Conservation (phyloP, 1,139 yeast species). For the Lizanozyma gosingica region DNA sequence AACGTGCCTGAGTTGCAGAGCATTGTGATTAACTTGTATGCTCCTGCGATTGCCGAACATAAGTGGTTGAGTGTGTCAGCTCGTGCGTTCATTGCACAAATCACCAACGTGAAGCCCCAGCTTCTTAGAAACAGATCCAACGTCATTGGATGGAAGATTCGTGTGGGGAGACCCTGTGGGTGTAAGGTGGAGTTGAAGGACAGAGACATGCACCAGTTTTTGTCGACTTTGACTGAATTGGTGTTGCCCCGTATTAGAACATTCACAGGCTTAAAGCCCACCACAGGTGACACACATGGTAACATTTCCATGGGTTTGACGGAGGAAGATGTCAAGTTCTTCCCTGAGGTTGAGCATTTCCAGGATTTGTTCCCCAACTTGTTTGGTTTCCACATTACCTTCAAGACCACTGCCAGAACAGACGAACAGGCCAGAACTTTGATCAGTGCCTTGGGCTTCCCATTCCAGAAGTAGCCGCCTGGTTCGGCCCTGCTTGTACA, state of each 20-base stretch:
- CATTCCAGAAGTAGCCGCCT: constrained; percentile 32
- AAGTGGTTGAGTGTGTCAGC: constrained; percentile 73
- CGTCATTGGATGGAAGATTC: constrained; percentile 78
- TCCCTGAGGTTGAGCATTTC: constrained; percentile 91
- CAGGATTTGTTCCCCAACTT: constrained; percentile 86
- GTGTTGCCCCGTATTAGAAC: constrained; percentile 92
- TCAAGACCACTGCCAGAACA: constrained; percentile 84
- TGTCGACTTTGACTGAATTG: constrained; percentile 79
- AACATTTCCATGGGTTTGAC: constrained; percentile 79
- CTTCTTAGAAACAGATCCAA: constrained; percentile 68
- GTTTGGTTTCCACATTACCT: constrained; percentile 77
- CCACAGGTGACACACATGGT: constrained; percentile 79
- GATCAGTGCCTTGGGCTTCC: constrained; percentile 75
- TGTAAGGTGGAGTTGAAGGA: constrained; percentile 77
- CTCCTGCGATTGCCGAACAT: constrained; percentile 63
- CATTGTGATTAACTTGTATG: constrained; percentile 68
- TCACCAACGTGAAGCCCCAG: constrained; percentile 81
- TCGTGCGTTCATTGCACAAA: constrained; percentile 76
- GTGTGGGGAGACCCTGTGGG: constrained; percentile 89
- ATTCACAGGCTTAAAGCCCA: constrained; percentile 66
- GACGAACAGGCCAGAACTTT: constrained; percentile 88
- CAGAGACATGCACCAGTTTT: constrained; percentile 76
- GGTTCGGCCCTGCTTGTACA: background rate
- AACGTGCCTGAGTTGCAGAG: constrained; percentile 67
- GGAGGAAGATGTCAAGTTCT: constrained; percentile 66